Conservation (phyloP, 176 grass and related monocot species). For the Carex scoparia region DNA sequence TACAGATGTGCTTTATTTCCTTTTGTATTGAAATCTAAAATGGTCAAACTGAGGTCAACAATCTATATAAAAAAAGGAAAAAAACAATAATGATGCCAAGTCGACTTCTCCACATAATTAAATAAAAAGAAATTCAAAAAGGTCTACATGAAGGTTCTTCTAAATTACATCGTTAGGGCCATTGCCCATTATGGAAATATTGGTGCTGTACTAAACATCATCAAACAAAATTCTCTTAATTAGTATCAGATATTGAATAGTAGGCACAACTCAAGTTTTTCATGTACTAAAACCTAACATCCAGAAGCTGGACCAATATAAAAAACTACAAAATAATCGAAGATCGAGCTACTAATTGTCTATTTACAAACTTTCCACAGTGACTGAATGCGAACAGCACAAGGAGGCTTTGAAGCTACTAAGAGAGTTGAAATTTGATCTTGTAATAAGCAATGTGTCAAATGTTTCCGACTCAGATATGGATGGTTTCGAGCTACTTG, state of each 20-base stretch:
- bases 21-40: neutral
- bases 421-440: conserved; percentile 80
- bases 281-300: neutral
- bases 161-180: neutral
- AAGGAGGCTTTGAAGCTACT: conserved; percentile 57
- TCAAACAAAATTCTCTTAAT: neutral
- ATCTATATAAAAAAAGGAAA: no score
- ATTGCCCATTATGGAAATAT: neutral
- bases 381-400: conserved; percentile 63
- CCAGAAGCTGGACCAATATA: neutral
- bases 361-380: conserved; percentile 38
- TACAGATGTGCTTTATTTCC: neutral
- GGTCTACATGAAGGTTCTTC: neutral
- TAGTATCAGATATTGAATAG: neutral
- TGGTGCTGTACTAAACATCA: neutral
- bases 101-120: neutral
- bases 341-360: conserved; percentile 1
- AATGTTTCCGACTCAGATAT: conserved; percentile 53
- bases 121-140: neutral
- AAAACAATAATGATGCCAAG: neutral
- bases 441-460: conserved; percentile 83
- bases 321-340: no score
- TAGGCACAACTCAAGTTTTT: neutral
- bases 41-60: neutral
- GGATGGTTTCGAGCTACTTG: conserved; percentile 83